Conservation (phyloP, 345 rosid genomes). For the Schrenkiella parvula region DNA sequence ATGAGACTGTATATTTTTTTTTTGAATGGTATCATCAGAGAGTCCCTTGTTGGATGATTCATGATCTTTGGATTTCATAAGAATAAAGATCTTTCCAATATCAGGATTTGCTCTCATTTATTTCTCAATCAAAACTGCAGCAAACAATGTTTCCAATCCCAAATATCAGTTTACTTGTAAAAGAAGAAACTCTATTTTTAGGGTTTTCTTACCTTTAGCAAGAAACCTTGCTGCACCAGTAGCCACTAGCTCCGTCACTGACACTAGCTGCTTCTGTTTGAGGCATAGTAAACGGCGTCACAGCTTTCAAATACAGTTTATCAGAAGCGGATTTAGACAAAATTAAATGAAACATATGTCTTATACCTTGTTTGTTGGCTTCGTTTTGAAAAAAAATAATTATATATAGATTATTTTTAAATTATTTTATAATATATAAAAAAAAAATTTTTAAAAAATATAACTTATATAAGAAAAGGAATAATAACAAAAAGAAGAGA, state of each 20-base stretch:
- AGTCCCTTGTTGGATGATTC: slow-evolving; percentile 18
- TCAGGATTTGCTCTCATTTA: slow-evolving; percentile 32
- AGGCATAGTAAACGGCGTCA: not conserved
- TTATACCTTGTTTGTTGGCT: too few relatives aligned
- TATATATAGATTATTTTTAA: too few relatives aligned
- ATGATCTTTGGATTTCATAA: slow-evolving; percentile 28
- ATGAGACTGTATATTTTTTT: too few relatives aligned
- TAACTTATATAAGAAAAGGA: too few relatives aligned
- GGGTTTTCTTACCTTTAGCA: slow-evolving; percentile 21
- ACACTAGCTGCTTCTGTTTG: not conserved
- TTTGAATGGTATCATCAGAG: too few relatives aligned
- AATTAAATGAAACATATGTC: too few relatives aligned
- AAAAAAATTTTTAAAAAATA: too few relatives aligned
- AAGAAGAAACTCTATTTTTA: not conserved
- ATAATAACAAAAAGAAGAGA: too few relatives aligned
- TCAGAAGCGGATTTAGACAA: too few relatives aligned
- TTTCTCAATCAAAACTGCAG: slow-evolving; percentile 29
- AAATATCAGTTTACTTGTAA: not conserved
- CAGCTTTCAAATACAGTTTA: too few relatives aligned
- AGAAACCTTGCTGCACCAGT: slow-evolving; percentile 43
- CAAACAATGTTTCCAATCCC: not conserved
- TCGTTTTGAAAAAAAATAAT: too few relatives aligned
- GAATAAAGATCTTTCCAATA: slow-evolving; percentile 23
- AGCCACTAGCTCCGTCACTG: slow-evolving; percentile 14
- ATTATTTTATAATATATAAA: too few relatives aligned